phyloP scores from a whole-genome alignment of 257 asterid species.

The Gardenia jasminoides region DNA sequence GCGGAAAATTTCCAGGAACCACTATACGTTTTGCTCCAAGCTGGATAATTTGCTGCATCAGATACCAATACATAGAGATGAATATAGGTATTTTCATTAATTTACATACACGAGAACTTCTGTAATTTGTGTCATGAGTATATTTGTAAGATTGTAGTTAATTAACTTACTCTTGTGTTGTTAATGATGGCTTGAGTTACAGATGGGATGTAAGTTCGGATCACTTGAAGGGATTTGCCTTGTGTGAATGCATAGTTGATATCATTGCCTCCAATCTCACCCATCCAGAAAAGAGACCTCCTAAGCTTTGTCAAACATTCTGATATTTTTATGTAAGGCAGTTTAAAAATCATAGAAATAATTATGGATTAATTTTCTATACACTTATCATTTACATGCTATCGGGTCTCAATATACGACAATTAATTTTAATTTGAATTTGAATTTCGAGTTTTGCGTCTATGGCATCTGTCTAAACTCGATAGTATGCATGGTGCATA shows the following conservation, averaged over 20 bases:
- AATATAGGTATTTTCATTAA: too few relatives aligned
- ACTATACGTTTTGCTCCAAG: neutral
- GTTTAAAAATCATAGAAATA: too few relatives aligned
- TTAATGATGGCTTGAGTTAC: neutral
- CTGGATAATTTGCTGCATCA: neutral
- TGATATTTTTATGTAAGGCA: neutral
- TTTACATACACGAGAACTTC: too few relatives aligned
- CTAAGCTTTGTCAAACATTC: neutral
- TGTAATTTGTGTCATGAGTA: neutral
- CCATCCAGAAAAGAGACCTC: neutral
- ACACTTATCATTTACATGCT: too few relatives aligned
- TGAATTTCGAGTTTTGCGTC: too few relatives aligned
- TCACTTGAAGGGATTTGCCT: neutral
- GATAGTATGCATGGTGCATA: too few relatives aligned
- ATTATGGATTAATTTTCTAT: too few relatives aligned
- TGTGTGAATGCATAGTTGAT: neutral
- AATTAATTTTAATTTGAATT: too few relatives aligned
- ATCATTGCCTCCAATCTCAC: slow-evolving; percentile 1
- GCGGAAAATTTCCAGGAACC: neutral
- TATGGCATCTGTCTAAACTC: too few relatives aligned
- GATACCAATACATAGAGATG: too few relatives aligned
- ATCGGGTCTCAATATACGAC: too few relatives aligned
- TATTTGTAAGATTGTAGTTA: too few relatives aligned
- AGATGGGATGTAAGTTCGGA: neutral
- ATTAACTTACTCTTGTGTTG: neutral